These are phyloP conservation scores for Botrytis deweyae DNA, from an alignment of 2,329 filamentous ascomycete species.

Conservation along the genomic window DNA sequence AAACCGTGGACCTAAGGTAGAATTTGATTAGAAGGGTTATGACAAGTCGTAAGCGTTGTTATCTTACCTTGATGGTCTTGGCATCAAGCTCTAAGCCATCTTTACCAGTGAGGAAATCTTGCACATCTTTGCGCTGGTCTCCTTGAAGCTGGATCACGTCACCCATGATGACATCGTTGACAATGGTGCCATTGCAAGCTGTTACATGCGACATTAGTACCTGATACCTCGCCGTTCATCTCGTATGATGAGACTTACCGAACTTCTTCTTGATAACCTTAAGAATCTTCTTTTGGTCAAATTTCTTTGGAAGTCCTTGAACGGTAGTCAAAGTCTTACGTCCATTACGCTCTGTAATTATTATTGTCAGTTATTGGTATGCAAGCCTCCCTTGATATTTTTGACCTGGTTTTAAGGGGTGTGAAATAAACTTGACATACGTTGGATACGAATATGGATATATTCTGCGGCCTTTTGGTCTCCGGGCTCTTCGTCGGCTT, in stretches of 20 bases:
- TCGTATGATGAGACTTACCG: conserved; percentile 52
- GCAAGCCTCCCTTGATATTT: neutral
- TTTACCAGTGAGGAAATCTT: conserved; percentile 95
- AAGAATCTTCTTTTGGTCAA: conserved; percentile 99
- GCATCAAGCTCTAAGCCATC: conserved; percentile 89
- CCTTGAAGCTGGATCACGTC: conserved; percentile 99
- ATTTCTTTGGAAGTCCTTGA: conserved; percentile 97
- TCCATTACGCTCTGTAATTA: conserved; percentile 89
- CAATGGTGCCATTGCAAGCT: conserved; percentile 99
- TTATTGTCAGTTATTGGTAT: conserved; percentile 44
- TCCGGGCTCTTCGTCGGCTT: conserved; percentile 99
- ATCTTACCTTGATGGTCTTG: conserved; percentile 89
- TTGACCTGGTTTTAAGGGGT: neutral
- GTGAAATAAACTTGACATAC: conserved; percentile 56
- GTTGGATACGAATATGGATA: conserved; percentile 99
- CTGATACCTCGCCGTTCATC: neutral
- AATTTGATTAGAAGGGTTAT: conserved; percentile 21
- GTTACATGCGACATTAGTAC: neutral
- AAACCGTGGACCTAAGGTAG: conserved; percentile 57
- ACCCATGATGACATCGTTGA: conserved; percentile 93
- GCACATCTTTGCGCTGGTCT: conserved; percentile 98
- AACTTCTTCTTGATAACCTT: conserved; percentile 99
- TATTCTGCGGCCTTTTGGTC: conserved; percentile 94
- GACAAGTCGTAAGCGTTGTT: neutral
- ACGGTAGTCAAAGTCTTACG: conserved; percentile 99